phyloP scores from a whole-genome alignment of 2,329 filamentous ascomycete genomes.

The Claviceps capensis region DNA sequence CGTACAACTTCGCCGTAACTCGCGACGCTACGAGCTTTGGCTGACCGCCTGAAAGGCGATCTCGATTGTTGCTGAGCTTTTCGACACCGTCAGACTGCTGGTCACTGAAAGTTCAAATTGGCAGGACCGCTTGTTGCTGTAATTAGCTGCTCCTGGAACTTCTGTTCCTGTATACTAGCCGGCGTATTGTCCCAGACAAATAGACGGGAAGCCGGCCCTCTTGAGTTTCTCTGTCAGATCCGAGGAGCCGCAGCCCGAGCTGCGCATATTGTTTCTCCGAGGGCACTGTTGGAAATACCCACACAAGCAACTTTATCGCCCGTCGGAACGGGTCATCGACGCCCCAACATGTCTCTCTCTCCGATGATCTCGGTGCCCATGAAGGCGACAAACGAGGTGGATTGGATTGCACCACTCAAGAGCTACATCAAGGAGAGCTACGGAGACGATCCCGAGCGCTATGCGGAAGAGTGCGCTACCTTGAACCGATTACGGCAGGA shows the following conservation, averaged over 20 bases:
- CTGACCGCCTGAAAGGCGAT: constrained; percentile 19
- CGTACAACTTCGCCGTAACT: no score
- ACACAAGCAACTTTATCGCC: background rate
- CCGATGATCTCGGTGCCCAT: constrained; percentile 93
- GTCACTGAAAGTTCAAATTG: background rate
- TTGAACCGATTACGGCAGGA: constrained; percentile 93
- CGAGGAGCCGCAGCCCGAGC: background rate
- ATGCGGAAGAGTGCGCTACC: constrained; percentile 87
- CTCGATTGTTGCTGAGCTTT: constrained; percentile 3
- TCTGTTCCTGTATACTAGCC: background rate
- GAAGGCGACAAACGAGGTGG: constrained; percentile 92
- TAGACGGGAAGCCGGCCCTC: background rate
- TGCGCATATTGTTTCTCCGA: background rate
- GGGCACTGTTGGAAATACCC: background rate
- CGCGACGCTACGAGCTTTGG: background rate
- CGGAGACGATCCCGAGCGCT: constrained; percentile 91
- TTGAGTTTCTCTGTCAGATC: background rate
- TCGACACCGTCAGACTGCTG: background rate
- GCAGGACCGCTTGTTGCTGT: constrained; percentile 3
- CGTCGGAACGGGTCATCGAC: background rate
- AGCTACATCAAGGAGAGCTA: constrained; percentile 86
- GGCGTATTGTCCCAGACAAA: background rate
- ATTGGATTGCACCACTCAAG: constrained; percentile 90
- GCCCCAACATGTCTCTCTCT: constrained; percentile 57
- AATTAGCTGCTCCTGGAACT: constrained; percentile 1